Evolutionary conservation across 495 filamentous ascomycete species (phyloP).

Genomic region (Aspergillus steynii): DNA sequence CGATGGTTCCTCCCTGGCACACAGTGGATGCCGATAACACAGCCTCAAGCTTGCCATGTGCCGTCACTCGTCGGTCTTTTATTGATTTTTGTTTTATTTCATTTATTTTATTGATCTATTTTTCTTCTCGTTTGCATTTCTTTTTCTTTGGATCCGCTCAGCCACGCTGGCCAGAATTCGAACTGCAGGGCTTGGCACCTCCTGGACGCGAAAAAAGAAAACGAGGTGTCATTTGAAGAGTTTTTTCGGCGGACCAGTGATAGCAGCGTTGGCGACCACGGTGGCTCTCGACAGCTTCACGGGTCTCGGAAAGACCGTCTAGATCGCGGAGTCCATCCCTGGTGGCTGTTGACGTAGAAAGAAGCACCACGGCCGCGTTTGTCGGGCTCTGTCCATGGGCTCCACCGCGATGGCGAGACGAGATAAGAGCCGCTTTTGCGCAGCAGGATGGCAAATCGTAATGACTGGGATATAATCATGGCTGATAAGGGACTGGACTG

Average conservation of each 20-base stretch:
- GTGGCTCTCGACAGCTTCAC: neutral
- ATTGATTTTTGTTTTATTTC: no score
- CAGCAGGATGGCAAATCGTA: neutral
- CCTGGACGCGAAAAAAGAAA: neutral
- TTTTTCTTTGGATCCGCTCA: constrained; percentile 9
- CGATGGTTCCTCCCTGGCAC: constrained; percentile 15
- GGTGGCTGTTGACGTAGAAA: neutral
- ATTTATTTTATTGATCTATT: no score
- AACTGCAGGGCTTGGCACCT: constrained; percentile 14
- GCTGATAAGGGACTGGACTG: neutral
- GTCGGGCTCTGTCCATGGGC: no score
- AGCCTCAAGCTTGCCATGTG: constrained; percentile 20
- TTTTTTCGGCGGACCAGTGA: neutral
- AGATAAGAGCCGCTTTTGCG: neutral
- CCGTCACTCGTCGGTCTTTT: constrained; percentile 7
- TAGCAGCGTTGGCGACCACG: neutral
- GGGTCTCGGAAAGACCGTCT: no score
- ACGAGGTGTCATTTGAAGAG: neutral
- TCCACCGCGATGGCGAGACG: neutral
- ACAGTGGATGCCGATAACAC: constrained; percentile 16
- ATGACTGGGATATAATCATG: neutral
- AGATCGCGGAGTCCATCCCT: no score
- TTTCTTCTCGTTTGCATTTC: neutral
- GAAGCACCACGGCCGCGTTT: neutral
- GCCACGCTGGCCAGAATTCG: constrained; percentile 13